A percentile compares a stretch with the other conserved stretches of the same genome.
Conservation (phyloP, 2,329 filamentous ascomycete genomes). For the Neodidymelliopsis sp. region DNA sequence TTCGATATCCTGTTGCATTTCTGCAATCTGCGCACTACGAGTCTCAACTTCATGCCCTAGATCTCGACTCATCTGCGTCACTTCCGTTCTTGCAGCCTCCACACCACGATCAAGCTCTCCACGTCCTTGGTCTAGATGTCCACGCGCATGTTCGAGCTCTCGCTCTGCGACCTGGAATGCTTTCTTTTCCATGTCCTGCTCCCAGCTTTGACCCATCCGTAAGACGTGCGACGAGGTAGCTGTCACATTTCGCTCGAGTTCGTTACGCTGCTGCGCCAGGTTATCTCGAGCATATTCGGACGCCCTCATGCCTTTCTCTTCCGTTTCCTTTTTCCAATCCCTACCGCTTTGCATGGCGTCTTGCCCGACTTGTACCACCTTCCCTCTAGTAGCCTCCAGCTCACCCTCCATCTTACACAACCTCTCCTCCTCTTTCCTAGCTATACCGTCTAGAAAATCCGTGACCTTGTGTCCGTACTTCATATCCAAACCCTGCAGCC, state of each 20-base stretch:
- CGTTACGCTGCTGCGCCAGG: neutral
- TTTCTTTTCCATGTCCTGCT: slow-evolving; percentile 17
- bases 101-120: slow-evolving; percentile 12
- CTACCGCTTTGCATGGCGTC: slow-evolving; percentile 6
- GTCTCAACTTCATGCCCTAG: slow-evolving; percentile 12
- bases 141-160: slow-evolving; percentile 17
- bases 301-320: slow-evolving; percentile 3
- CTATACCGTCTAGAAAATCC: slow-evolving; percentile 31
- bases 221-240: neutral
- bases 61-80: slow-evolving; percentile 10
- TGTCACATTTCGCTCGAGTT: slow-evolving; percentile 2
- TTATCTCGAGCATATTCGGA: slow-evolving; percentile 2
- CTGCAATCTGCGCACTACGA: slow-evolving; percentile 7
- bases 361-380: slow-evolving; percentile 11
- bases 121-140: slow-evolving; percentile 8
- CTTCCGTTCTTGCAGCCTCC: slow-evolving; percentile 6
- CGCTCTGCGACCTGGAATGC: slow-evolving; percentile 10
- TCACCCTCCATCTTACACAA: slow-evolving; percentile 25
- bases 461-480: slow-evolving; percentile 36
- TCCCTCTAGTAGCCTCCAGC: slow-evolving; percentile 14
- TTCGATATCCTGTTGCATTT: slow-evolving; percentile 17
- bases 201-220: slow-evolving; percentile 9
- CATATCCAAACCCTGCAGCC: slow-evolving; percentile 31
- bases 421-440: slow-evolving; percentile 34
- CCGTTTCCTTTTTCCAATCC: slow-evolving; percentile 22